Conservation (phyloP, 2,329 filamentous ascomycete genomes). For the Ophiostoma triangulosporum region DNA sequence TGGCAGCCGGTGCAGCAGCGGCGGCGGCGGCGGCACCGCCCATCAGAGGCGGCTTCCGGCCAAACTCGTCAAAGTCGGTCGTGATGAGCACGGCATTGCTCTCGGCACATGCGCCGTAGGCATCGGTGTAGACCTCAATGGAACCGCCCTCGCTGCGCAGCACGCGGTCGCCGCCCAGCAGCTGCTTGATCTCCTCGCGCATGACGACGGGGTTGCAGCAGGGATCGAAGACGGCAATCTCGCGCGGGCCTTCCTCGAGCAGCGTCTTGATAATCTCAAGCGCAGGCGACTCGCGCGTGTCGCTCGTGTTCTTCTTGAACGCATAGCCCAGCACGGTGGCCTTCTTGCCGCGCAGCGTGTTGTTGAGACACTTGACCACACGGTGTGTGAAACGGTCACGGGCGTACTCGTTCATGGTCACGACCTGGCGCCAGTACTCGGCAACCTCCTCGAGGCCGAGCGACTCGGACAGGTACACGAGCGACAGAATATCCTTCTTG, state of each 20-base stretch:
- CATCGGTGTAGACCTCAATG: slow-evolving; percentile 33
- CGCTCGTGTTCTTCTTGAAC: slow-evolving; percentile 68
- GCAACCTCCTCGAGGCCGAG: slow-evolving; percentile 58
- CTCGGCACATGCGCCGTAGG: slow-evolving; percentile 34
- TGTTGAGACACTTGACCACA: slow-evolving; percentile 51
- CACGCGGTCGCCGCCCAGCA: slow-evolving; percentile 23
- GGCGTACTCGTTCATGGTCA: slow-evolving; percentile 66
- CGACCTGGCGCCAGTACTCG: slow-evolving; percentile 61
- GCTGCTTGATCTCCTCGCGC: slow-evolving; percentile 34
- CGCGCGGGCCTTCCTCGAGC: slow-evolving; percentile 47
- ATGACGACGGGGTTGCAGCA: slow-evolving; percentile 39
- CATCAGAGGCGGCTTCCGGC: slow-evolving; percentile 19
- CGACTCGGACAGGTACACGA: slow-evolving; percentile 60
- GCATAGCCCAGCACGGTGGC: slow-evolving; percentile 61
- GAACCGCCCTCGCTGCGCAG: slow-evolving; percentile 27
- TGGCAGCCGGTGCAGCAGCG: slow-evolving; percentile 12
- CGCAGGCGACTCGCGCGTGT: slow-evolving; percentile 58
- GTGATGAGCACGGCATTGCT: slow-evolving; percentile 39
- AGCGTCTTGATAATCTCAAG: slow-evolving; percentile 54
- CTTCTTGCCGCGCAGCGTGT: slow-evolving; percentile 57
- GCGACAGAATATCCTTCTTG: slow-evolving; percentile 63
- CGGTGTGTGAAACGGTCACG: slow-evolving; percentile 53
- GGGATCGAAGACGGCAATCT: slow-evolving; percentile 58
- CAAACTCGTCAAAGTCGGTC: slow-evolving; percentile 45
- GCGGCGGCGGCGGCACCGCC: slow-evolving; percentile 11